phyloP scores from a whole-genome alignment of 257 asterid species.

The Fraxinus quadrangulata region DNA sequence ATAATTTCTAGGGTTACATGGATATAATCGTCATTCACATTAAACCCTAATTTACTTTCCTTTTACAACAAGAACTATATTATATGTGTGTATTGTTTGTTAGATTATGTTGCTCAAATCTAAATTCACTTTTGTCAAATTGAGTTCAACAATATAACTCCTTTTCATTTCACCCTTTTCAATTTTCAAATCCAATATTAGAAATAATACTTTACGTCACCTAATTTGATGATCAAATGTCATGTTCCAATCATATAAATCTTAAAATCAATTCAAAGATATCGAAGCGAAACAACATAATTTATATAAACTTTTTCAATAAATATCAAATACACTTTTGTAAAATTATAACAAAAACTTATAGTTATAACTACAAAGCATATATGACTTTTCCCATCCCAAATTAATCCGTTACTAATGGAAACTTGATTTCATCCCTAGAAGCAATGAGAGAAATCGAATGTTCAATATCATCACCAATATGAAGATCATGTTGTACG shows the following conservation, averaged over 20 bases:
- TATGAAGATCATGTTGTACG: conserved; percentile 57
- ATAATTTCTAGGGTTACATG: no score
- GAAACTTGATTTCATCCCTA: conserved; percentile 39
- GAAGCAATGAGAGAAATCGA: conserved; percentile 46
- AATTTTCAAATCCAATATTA: no score
- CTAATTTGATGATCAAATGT: no score
- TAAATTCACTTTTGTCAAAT: neutral
- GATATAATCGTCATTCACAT: no score
- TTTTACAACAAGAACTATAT: neutral
- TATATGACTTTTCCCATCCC: neutral
- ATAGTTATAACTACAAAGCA: conserved; percentile 4
- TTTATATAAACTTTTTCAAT: neutral
- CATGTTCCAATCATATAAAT: no score
- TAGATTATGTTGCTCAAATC: neutral
- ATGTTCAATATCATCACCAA: conserved; percentile 62
- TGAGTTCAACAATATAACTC: no score
- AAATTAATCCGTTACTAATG: conserved; percentile 1
- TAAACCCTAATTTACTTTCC: no score
- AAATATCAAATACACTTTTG: conserved; percentile 22
- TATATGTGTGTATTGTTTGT: neutral
- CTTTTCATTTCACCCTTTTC: no score
- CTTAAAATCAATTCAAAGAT: no score
- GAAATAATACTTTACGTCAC: no score
- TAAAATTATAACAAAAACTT: conserved; percentile 30
- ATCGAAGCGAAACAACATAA: no score